Percentiles rank a stretch among this genome's conserved stretches.
These are phyloP conservation scores for Pyrrhoderma lamaoense DNA, from an alignment of 1,284 basidiomycete species.

Conservation along the genomic window DNA sequence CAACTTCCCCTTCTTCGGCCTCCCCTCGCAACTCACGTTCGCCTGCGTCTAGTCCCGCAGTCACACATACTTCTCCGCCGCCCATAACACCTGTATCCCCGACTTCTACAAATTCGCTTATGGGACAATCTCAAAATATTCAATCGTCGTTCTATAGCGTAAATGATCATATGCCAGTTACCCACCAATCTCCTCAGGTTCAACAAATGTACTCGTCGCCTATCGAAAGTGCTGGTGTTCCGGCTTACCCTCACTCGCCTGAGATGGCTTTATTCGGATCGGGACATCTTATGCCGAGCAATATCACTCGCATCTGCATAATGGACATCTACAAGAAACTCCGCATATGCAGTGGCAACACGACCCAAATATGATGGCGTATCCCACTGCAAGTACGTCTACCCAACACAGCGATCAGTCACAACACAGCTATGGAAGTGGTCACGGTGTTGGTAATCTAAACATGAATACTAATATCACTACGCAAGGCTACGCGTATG, in stretches of 20 bases:
- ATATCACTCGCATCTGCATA: constrained; percentile 22
- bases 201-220: constrained; percentile 7
- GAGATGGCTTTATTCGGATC: constrained; percentile 16
- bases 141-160: constrained; percentile 8
- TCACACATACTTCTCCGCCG: constrained; percentile 17
- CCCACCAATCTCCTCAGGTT: neutral
- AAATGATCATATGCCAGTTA: neutral
- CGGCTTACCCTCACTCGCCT: constrained; percentile 10
- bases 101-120: neutral
- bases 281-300: constrained; percentile 18
- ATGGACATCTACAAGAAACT: constrained; percentile 15
- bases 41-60: constrained; percentile 34
- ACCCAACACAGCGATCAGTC: too few relatives aligned
- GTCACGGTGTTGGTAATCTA: too few relatives aligned
- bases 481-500: too few relatives aligned
- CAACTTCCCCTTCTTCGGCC: constrained; percentile 26
- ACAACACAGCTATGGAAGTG: too few relatives aligned
- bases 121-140: neutral
- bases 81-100: constrained; percentile 19
- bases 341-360: constrained; percentile 15
- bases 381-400: constrained; percentile 18
- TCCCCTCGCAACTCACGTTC: constrained; percentile 29
- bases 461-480: too few relatives aligned
- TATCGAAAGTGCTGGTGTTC: constrained; percentile 5
- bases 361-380: constrained; percentile 12